A percentile compares a stretch with the other conserved stretches of the same genome.
phyloP scores from a whole-genome alignment of 106 monocot genomes.

The Dendrobium catenatum region DNA sequence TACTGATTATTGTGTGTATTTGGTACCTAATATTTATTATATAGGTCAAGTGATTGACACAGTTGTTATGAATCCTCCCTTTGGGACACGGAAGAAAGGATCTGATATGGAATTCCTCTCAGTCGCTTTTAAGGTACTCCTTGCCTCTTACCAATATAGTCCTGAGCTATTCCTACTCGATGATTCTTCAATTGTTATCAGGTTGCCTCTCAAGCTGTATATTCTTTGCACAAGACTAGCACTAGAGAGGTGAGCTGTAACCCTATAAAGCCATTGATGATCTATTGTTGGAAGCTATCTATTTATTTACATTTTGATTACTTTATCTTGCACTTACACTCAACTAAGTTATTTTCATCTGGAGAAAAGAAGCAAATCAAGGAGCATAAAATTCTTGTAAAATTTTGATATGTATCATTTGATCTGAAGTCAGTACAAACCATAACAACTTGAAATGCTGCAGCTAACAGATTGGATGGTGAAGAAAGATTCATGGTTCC shows the following conservation, averaged over 20 bases:
- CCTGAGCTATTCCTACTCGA: not conserved
- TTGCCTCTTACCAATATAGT: slow-evolving; percentile 1
- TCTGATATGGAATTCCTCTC: slow-evolving; percentile 87
- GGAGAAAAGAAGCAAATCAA: not conserved
- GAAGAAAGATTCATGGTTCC: not conserved
- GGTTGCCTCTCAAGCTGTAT: slow-evolving; percentile 85
- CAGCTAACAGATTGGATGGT: not conserved
- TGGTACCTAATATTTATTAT: slow-evolving; percentile 4
- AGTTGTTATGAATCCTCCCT: slow-evolving; percentile 99
- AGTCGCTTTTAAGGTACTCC: slow-evolving; percentile 63
- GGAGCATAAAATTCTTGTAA: not conserved
- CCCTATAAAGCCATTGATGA: not conserved
- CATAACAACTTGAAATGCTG: not conserved
- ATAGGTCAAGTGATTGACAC: slow-evolving; percentile 65
- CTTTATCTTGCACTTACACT: not conserved
- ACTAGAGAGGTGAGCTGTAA: slow-evolving; percentile 77
- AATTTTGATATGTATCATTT: not conserved
- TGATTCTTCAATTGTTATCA: slow-evolving; percentile 18
- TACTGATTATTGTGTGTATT: not conserved
- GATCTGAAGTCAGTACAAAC: not conserved
- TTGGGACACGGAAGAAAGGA: slow-evolving; percentile 90
- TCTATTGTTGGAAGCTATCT: not conserved
- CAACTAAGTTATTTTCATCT: not conserved
- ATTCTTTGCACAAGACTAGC: slow-evolving; percentile 93
- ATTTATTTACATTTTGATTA: not conserved